Conservation (phyloP, 23 red algal genomes). For the Gracilaria domingensis region DNA sequence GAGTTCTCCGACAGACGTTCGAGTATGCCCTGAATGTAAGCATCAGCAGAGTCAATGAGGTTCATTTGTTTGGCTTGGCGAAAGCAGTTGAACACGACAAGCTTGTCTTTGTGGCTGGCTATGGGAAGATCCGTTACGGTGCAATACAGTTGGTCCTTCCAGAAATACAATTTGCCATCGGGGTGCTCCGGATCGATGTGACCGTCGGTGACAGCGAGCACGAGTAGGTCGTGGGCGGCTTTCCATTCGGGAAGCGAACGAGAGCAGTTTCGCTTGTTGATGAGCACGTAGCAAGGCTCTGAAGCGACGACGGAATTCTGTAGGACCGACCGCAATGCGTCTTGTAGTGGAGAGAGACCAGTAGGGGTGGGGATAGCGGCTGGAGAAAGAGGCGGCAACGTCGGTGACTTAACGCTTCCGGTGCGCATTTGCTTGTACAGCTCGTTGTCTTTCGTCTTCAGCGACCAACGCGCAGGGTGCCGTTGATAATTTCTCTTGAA, state of each 20-base stretch:
- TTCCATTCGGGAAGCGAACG: constrained; percentile 5
- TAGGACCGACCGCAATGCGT: background rate
- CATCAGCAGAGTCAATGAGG: constrained; percentile 18
- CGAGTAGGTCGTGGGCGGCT: background rate
- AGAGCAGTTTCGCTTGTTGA: background rate
- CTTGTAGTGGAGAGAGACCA: background rate
- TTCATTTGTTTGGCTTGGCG: background rate
- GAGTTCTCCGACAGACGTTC: background rate
- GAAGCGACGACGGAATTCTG: background rate
- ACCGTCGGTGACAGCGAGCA: constrained; percentile 11
- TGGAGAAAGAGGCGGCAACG: background rate
- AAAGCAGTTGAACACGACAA: background rate
- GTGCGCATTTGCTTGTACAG: background rate
- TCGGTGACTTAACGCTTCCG: background rate
- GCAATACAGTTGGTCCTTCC: constrained; percentile 21
- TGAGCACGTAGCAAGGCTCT: background rate
- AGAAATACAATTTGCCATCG: background rate
- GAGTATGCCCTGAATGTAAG: constrained; percentile 15
- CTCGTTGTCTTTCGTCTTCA: background rate
- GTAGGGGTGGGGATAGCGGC: background rate
- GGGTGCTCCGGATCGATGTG: background rate
- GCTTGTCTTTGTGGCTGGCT: background rate
- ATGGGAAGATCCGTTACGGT: background rate
- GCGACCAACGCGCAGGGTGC: background rate
- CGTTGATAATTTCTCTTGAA: background rate